Evolutionary conservation across 129 eudicot species (phyloP).

Genomic region (Kitagawia praeruptora): DNA sequence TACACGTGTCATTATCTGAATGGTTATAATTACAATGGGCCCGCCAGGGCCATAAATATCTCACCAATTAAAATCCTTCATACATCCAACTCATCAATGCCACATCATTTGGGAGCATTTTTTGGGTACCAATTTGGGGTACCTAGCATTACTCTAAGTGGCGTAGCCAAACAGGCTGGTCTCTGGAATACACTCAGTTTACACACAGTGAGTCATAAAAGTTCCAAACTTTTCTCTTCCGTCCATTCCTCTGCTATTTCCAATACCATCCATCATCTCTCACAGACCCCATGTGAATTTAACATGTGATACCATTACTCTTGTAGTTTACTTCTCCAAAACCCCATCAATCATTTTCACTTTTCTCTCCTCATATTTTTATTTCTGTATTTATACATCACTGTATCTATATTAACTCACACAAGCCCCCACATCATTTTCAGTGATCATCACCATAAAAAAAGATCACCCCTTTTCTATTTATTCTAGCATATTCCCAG

Average conservation of each 20-base stretch:
- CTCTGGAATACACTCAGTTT: not conserved
- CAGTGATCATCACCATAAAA: not conserved
- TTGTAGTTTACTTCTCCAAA: not conserved
- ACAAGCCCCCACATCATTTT: not conserved
- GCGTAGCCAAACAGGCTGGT: too few relatives aligned
- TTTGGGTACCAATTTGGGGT: too few relatives aligned
- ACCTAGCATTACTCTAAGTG: too few relatives aligned
- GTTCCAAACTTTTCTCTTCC: constrained; percentile 4
- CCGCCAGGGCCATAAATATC: too few relatives aligned
- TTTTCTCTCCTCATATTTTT: constrained; percentile 7
- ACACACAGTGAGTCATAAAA: not conserved
- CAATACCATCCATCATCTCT: not conserved
- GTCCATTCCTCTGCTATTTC: constrained; percentile 1
- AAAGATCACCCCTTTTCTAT: not conserved
- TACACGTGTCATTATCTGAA: too few relatives aligned
- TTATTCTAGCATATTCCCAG: not conserved
- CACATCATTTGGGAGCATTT: too few relatives aligned
- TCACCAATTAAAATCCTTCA: too few relatives aligned
- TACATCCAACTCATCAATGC: too few relatives aligned
- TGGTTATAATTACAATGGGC: too few relatives aligned
- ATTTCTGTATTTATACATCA: not conserved
- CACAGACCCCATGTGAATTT: constrained; percentile 8
- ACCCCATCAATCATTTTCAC: constrained; percentile 1
- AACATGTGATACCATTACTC: not conserved
- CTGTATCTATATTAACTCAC: not conserved